Base-by-base conservation (phyloP, 305 asterid genomes). In the Ajuga reptans region DNA sequence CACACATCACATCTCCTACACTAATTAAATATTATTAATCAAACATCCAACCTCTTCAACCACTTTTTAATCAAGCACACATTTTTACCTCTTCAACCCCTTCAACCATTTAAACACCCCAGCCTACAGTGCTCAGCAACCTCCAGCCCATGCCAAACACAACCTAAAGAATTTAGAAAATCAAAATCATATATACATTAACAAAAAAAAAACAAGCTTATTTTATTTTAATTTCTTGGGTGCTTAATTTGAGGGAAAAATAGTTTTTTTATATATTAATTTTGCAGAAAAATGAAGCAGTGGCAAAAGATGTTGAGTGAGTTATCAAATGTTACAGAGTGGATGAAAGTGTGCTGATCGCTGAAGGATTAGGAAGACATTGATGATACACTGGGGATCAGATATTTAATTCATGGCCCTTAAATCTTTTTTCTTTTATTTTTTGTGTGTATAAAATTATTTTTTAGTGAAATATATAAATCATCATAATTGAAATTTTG, bases 351-450 rank as follows among this genome's bases (percentile, higher is more conserved):
- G 15, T 51, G 64, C 7, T 45, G 58, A 41, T 15, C 60, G 61
- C 53, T 27, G 39, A 42, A 14, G 47, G 31, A 49, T 36, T 4
- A 14, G 39, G 59, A 9, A 3, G 18, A 15, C 33, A 36, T 1
- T 36, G 52, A n/a, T n/a, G 18, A 71, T 52, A 63, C 33, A 59
- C 43, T 36, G 57, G 52, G 14, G 31, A 70, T 64, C 72, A 15
- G 68, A 49, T 56, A 18, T 39, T 21, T 6, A 24, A 63, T 63
- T 55, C 18, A 54, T 45, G 21, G 50, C 51, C 63, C 58, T 58
- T 50, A 39, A 43, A 37, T 29, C 31, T 64, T n/a, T 64, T 54
- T 1, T 41, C 11, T 27, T 6, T 56, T 12, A n/a, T 11, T 6
- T 56, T 12, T 31, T 1, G n/a, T 31, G 12, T 12, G 6, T 8